A percentile compares a stretch with the other conserved stretches of the same genome.
Conservation (phyloP, 768 basidiomycete species). For the Termitomyces sp. region DNA sequence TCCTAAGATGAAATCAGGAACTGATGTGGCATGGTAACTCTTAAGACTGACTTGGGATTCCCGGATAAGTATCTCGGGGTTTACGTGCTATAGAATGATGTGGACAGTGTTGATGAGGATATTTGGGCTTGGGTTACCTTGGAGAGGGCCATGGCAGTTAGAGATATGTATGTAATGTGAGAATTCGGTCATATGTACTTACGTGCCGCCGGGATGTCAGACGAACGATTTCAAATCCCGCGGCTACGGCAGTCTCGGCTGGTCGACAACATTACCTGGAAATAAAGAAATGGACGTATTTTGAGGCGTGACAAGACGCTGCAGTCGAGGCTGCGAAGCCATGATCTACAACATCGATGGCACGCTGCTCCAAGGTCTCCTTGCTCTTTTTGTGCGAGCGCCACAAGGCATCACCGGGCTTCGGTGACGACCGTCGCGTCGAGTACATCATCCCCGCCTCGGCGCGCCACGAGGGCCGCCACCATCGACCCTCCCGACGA, state of each 20-base stretch:
- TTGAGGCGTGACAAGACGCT: no score
- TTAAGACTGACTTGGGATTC: conserved; percentile 39
- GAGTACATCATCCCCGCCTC: conserved; percentile 85
- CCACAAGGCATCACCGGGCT: conserved; percentile 81
- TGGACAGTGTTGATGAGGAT: not conserved
- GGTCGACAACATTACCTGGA: no score
- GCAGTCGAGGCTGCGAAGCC: conserved; percentile 87
- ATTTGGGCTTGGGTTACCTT: conserved; percentile 30
- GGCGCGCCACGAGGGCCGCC: conserved; percentile 54
- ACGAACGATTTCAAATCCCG: no score
- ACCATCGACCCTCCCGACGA: conserved; percentile 80
- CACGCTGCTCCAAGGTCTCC: conserved; percentile 60
- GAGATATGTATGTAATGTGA: not conserved
- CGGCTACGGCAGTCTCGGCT: no score
- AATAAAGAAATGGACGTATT: no score
- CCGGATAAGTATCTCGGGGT: conserved; percentile 60
- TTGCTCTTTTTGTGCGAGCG: not conserved
- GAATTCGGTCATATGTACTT: not conserved
- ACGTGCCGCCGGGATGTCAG: no score
- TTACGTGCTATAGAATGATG: conserved; percentile 45
- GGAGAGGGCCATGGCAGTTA: conserved; percentile 49
- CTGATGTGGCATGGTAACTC: not conserved
- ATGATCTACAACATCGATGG: conserved; percentile 86
- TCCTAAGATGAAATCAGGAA: conserved; percentile 27
- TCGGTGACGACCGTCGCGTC: conserved; percentile 81